Base-by-base conservation (phyloP, 495 filamentous ascomycete genomes). In the Hypoxylon lenormandii region DNA sequence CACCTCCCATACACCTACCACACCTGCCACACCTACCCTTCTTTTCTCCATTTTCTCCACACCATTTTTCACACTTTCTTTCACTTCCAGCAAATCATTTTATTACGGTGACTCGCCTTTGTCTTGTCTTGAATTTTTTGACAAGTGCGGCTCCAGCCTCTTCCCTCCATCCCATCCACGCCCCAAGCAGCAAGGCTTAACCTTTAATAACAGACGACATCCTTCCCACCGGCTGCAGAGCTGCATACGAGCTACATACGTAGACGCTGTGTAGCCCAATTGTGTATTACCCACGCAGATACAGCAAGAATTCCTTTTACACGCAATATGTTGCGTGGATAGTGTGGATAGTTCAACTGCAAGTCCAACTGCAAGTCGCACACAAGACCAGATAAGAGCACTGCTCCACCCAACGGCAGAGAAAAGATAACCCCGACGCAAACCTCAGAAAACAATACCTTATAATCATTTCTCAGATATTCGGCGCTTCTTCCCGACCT, bases 1-100 rank as follows among this genome's bases (percentile, higher is more conserved):
- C 68, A 70, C 68, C 68, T 40, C 51, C 49, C 67, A 60, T n/a
- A n/a, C n/a, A n/a, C n/a, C n/a, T n/a, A n/a, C n/a, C n/a, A 26
- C 23, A 26, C 5, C 30, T 33, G 6, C 30, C 30, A 33, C 30
- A 33, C 30, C 30, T 33, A 33, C 30, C 30, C 2, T 33, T 33
- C 62, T 70, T 70, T 61, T 70, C 68, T 7, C 30, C 2, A 5
- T 33, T 66, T 70, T 70, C 68, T 70, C 68, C 68, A 70, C 68
- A 70, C 61, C 68, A 60, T 65, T 61, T 48, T 62, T 48, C 45
- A 57, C 51, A 53, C 38, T 62, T 57, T 45, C 43, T 46, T 57
- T 15, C n/a, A 57, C 56, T 53, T 56, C 50, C 40, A 62, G 67
- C 61, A 65, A 65, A 70, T 65, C 67, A 65, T 65, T 55, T 60